phyloP scores from a whole-genome alignment of 441 rosid genomes.

The Manihot esculenta region DNA sequence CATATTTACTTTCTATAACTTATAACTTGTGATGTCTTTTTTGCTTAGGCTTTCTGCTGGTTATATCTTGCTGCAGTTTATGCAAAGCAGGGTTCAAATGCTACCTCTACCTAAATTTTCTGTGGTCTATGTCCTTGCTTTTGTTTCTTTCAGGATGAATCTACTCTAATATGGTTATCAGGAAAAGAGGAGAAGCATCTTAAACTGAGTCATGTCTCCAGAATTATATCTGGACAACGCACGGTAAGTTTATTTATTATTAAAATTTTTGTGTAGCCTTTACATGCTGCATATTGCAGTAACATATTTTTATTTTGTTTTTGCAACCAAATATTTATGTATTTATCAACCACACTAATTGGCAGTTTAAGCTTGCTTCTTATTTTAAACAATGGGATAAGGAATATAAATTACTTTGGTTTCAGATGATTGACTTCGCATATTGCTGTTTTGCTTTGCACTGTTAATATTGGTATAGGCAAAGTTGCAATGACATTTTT shows the following conservation, averaged over 20 bases:
- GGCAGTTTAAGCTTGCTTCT: background rate
- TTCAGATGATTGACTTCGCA: slow-evolving; percentile 3
- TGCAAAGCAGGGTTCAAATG: too few relatives aligned
- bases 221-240: slow-evolving; percentile 93
- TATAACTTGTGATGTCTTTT: too few relatives aligned
- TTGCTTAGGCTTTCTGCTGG: background rate
- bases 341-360: background rate
- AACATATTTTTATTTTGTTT: background rate
- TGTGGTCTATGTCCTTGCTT: background rate
- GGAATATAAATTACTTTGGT: background rate
- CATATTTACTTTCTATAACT: too few relatives aligned
- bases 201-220: slow-evolving; percentile 80
- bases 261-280: background rate
- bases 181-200: slow-evolving; percentile 96
- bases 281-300: background rate
- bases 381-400: background rate
- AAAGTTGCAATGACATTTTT: background rate
- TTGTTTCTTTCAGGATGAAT: slow-evolving; percentile 69
- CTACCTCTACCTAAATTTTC: slow-evolving; percentile 5
- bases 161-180: slow-evolving; percentile 88
- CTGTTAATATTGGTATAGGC: background rate
- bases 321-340: background rate
- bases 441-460: background rate
- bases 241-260: slow-evolving; percentile 62
- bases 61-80: background rate